phyloP scores from a whole-genome alignment of 208 protist species.

The Novymonas esmeraldas region DNA sequence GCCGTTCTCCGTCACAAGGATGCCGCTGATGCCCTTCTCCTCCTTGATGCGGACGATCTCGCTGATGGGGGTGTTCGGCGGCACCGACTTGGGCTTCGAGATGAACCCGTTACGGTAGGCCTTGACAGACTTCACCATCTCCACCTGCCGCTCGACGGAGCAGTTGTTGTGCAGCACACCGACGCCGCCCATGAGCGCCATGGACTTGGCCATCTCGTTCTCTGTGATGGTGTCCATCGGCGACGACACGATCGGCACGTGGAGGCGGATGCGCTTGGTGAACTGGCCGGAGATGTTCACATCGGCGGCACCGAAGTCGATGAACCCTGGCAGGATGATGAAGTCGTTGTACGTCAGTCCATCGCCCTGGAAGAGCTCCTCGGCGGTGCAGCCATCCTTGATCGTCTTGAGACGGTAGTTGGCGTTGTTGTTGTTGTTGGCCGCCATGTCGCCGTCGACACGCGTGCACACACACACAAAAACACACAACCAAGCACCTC shows the following conservation, averaged over 20 bases:
- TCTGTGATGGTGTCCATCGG: conserved; percentile 98
- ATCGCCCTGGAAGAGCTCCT: conserved; percentile 84
- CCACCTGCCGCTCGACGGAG: conserved; percentile 90
- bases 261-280: conserved; percentile 92
- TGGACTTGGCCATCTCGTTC: conserved; percentile 86
- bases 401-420: conserved; percentile 81
- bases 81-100: conserved; percentile 92
- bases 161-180: conserved; percentile 97
- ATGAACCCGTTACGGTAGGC: conserved; percentile 98
- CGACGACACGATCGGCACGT: conserved; percentile 92
- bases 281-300: conserved; percentile 86
- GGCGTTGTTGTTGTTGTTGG: conserved; percentile 42
- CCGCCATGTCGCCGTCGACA: conserved; percentile 18
- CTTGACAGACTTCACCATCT: conserved; percentile 94
- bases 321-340: conserved; percentile 95
- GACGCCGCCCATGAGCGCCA: conserved; percentile 95
- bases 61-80: conserved; percentile 78
- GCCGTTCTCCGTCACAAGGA: conserved; percentile 96
- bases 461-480: background rate
- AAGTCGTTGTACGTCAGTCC: conserved; percentile 95
- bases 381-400: conserved; percentile 81
- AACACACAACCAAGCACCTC: too few species aligned
- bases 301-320: conserved; percentile 92
- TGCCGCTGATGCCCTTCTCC: conserved; percentile 95
- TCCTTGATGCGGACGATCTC: conserved; percentile 93